Percentiles rank a stretch among this genome's conserved stretches.
These are phyloP conservation scores for Zygosaccharomyces siamensis DNA, from an alignment of 805 yeast genomes.

Conservation along the genomic window DNA sequence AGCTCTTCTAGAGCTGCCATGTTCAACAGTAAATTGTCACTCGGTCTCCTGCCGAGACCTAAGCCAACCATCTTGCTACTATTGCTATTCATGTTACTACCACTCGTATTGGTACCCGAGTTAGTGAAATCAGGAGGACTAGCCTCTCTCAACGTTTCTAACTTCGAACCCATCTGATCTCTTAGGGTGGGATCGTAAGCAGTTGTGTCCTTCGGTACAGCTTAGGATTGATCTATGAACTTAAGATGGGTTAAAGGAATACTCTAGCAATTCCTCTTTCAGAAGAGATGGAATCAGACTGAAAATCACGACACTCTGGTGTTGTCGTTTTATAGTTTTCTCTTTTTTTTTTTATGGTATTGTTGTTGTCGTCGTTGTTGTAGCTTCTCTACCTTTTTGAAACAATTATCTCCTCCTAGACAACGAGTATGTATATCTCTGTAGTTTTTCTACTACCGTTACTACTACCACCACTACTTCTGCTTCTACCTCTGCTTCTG, in stretches of 20 bases:
- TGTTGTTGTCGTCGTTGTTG: no score
- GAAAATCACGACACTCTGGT: no score
- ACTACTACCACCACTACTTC: no score
- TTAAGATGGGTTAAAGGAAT: not conserved
- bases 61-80: conserved; percentile 25
- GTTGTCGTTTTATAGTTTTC: no score
- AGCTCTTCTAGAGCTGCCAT: conserved; percentile 11
- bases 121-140: conserved; percentile 4
- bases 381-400: no score
- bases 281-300: not conserved
- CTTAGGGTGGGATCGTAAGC: not conserved
- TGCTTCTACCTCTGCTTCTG: no score
- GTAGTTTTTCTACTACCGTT: no score
- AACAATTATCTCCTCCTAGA: no score
- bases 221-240: not conserved
- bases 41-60: conserved; percentile 32
- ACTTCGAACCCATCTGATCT: conserved; percentile 6
- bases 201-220: not conserved
- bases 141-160: conserved; percentile 13
- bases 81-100: conserved; percentile 11
- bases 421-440: no score
- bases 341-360: no score
- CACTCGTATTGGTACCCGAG: conserved; percentile 6
- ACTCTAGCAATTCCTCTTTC: not conserved
- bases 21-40: conserved; percentile 30